phyloP scores from a whole-genome alignment of 2,329 filamentous ascomycete genomes.

The Dactylellina leptospora region DNA sequence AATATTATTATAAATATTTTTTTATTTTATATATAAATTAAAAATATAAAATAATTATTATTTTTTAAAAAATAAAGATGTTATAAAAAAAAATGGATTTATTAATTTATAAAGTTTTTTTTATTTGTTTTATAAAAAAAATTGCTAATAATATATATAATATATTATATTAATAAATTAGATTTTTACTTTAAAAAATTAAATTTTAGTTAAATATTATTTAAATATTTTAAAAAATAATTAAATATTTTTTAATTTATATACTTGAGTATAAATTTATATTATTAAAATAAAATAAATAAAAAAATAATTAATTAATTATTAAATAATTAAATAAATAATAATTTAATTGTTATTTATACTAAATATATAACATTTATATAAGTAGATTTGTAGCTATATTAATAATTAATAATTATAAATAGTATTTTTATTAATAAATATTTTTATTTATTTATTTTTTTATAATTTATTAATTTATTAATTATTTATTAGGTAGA shows the following conservation, averaged over 20 bases:
- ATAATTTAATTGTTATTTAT: no score
- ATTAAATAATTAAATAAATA: no score
- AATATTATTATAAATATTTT: neutral
- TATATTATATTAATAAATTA: neutral
- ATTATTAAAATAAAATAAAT: no score
- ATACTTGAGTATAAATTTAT: no score
- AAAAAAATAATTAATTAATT: no score
- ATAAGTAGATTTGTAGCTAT: no score
- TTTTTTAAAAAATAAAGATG: conserved; percentile 4
- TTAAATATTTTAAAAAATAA: neutral
- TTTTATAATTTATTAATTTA: no score
- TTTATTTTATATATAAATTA: neutral
- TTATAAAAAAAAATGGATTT: neutral
- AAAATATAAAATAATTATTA: neutral
- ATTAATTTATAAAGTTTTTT: neutral
- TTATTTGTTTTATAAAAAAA: neutral
- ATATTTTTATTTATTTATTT: no score
- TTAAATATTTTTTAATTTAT: neutral
- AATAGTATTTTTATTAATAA: no score
- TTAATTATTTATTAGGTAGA: no score
- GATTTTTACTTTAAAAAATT: neutral
- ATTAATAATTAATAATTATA: no score
- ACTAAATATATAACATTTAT: no score
- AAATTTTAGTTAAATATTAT: neutral
- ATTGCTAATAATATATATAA: neutral